phyloP scores from a whole-genome alignment of 2,329 filamentous ascomycete species.

The Verticillium zaregamsianum region DNA sequence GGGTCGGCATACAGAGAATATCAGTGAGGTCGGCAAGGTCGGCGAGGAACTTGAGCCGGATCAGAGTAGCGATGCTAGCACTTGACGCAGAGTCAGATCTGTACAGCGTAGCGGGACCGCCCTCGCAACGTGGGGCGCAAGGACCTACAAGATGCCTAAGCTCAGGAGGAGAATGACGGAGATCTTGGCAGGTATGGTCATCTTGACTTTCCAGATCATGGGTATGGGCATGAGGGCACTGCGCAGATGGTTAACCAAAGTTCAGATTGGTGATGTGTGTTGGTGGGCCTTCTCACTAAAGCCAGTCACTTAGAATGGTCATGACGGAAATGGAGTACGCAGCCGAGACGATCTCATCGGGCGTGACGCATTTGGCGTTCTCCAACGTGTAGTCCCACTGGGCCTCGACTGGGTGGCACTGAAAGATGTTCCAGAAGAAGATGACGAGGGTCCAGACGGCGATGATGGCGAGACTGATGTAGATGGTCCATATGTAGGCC shows the following conservation, averaged over 20 bases:
- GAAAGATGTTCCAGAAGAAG: constrained; percentile 49
- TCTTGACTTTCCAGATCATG: constrained; percentile 51
- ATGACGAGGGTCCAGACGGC: constrained; percentile 40
- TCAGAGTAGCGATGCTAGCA: constrained; percentile 50
- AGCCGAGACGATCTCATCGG: constrained; percentile 38
- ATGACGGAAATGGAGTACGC: constrained; percentile 49
- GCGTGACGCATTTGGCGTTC: constrained; percentile 35
- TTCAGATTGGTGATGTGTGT: not conserved
- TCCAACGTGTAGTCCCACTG: constrained; percentile 50
- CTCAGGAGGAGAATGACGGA: constrained; percentile 46
- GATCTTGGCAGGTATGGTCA: constrained; percentile 46
- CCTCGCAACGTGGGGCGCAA: no score
- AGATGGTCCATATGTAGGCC: constrained; percentile 44
- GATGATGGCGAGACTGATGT: constrained; percentile 40
- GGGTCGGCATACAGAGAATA: constrained; percentile 38
- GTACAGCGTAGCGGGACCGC: not conserved
- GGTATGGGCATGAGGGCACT: constrained; percentile 47
- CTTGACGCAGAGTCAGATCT: constrained; percentile 19
- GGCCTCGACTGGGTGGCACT: constrained; percentile 44
- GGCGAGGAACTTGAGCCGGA: constrained; percentile 44
- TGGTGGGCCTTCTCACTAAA: constrained; percentile 33
- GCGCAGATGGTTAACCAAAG: not conserved
- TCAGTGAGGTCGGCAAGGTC: constrained; percentile 39
- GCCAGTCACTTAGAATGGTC: constrained; percentile 50
- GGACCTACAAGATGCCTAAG: constrained; percentile 43